Evolutionary conservation across 169 alveolate species (phyloP).

Genomic region (Plasmodium knowlesi): DNA sequence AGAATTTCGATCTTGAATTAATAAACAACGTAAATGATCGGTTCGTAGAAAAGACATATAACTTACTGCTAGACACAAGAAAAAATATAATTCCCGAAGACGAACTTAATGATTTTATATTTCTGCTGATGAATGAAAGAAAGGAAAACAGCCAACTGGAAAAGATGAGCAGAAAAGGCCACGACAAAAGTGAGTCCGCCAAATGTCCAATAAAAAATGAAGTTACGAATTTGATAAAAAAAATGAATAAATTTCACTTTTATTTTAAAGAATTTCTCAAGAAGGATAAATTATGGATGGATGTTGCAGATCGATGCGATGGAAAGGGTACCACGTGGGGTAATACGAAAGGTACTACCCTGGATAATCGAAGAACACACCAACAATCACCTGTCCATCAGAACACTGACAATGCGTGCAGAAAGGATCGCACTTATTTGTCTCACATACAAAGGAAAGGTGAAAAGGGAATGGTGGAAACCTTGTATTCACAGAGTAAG

Average conservation of each 20-base stretch:
- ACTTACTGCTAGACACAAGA: slow-evolving; percentile 12
- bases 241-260: slow-evolving; percentile 57
- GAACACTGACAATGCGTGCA: background rate
- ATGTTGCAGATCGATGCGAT: background rate
- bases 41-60: slow-evolving; percentile 47
- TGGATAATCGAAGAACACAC: background rate
- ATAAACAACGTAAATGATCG: slow-evolving; percentile 55
- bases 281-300: background rate
- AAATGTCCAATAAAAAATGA: slow-evolving; percentile 49
- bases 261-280: slow-evolving; percentile 24
- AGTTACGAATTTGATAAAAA: slow-evolving; percentile 26
- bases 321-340: background rate
- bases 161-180: background rate
- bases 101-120: slow-evolving; percentile 42
- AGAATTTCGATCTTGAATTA: slow-evolving; percentile 29
- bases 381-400: background rate
- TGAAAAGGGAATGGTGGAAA: background rate
- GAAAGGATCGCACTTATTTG: background rate
- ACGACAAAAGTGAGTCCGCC: background rate
- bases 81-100: slow-evolving; percentile 40
- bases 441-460: background rate
- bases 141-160: background rate
- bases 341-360: background rate
- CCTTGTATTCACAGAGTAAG: background rate
- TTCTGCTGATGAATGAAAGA: slow-evolving; percentile 36